Percentiles rank a stretch among this genome's conserved stretches.
Evolutionary conservation across 2,329 filamentous ascomycete species (phyloP).

Genomic region (Diplodia mutila): DNA sequence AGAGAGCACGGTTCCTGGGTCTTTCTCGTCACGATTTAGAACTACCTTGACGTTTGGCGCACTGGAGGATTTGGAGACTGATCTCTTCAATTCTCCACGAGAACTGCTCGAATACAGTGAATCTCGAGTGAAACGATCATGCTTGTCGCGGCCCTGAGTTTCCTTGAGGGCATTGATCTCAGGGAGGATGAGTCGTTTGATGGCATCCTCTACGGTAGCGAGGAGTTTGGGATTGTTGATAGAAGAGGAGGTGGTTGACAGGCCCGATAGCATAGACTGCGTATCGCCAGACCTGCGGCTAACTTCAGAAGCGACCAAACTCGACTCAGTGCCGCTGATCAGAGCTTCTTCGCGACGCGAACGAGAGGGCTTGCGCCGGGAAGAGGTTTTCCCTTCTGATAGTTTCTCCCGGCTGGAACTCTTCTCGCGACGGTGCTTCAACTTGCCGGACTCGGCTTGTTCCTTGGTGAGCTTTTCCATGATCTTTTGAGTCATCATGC

Average conservation of each 20-base stretch:
- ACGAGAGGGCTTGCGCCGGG: slow-evolving; percentile 30
- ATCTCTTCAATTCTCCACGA: slow-evolving; percentile 49
- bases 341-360: slow-evolving; percentile 23
- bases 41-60: slow-evolving; percentile 66
- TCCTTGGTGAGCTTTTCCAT: slow-evolving; percentile 64
- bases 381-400: slow-evolving; percentile 35
- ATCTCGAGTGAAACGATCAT: slow-evolving; percentile 64
- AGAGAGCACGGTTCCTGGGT: slow-evolving; percentile 62
- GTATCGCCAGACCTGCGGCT: slow-evolving; percentile 60
- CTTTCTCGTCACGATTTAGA: slow-evolving; percentile 60
- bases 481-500: slow-evolving; percentile 66
- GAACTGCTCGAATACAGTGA: slow-evolving; percentile 62
- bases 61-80: slow-evolving; percentile 64
- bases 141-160: slow-evolving; percentile 73
- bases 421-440: slow-evolving; percentile 28
- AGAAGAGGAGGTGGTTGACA: slow-evolving; percentile 66
- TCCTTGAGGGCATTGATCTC: slow-evolving; percentile 90
- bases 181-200: slow-evolving; percentile 84
- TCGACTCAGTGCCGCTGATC: slow-evolving; percentile 61
- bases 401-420: slow-evolving; percentile 39
- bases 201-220: slow-evolving; percentile 91
- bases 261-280: slow-evolving; percentile 63
- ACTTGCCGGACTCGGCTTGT: slow-evolving; percentile 29
- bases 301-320: slow-evolving; percentile 60
- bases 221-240: slow-evolving; percentile 91